Evolutionary conservation across 768 basidiomycete genomes (phyloP).

Genomic region (Boletus pseudo-olivaceus): DNA sequence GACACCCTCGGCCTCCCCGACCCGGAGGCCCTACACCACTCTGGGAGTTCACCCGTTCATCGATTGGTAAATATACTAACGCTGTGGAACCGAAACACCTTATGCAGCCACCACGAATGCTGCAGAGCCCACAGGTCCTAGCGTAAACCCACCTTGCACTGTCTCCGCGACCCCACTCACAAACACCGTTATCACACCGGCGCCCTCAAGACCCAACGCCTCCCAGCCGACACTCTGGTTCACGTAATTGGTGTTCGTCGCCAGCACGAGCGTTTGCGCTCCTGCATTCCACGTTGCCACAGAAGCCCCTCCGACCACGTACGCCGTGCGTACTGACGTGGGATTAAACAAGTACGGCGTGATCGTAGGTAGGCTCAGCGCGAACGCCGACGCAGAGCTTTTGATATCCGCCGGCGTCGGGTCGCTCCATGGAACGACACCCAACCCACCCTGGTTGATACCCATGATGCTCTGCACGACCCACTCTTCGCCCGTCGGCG

Average conservation of each 20-base stretch:
- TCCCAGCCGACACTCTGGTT: slow-evolving; percentile 31
- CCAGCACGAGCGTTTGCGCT: slow-evolving; percentile 43
- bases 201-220: slow-evolving; percentile 25
- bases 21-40: not conserved
- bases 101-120: slow-evolving; percentile 12
- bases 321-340: slow-evolving; percentile 36
- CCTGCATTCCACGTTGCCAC: slow-evolving; percentile 49
- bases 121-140: slow-evolving; percentile 26
- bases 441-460: slow-evolving; percentile 68
- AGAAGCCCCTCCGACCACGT: slow-evolving; percentile 42
- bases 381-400: slow-evolving; percentile 46
- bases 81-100: too few species aligned
- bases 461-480: slow-evolving; percentile 61
- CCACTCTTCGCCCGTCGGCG: slow-evolving; percentile 68
- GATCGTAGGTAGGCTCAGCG: slow-evolving; percentile 42
- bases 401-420: slow-evolving; percentile 54
- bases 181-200: slow-evolving; percentile 1
- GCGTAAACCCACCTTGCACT: slow-evolving; percentile 6
- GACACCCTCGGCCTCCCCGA: too few species aligned
- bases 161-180: slow-evolving; percentile 15
- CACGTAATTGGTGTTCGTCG: slow-evolving; percentile 48
- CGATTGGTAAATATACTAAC: not conserved
- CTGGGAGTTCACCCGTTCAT: too few species aligned
- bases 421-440: slow-evolving; percentile 49
- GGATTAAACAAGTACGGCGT: slow-evolving; percentile 46